These are phyloP conservation scores for Spergularia azorica DNA, from an alignment of 179 eudicot genomes.

Conservation along the genomic window DNA sequence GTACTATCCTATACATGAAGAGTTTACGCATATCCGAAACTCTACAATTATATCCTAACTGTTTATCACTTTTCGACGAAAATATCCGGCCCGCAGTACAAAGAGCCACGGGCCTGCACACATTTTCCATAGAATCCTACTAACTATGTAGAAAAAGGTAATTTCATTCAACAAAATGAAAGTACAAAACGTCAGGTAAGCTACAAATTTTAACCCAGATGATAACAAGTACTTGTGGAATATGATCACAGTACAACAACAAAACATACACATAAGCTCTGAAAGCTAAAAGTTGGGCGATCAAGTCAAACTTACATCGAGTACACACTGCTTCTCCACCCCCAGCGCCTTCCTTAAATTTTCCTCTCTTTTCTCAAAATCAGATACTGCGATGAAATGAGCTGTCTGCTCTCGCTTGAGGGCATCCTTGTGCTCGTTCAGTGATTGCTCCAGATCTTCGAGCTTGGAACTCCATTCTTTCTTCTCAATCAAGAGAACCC, in stretches of 20 bases:
- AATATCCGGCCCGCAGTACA: too few relatives aligned
- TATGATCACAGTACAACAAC: not conserved
- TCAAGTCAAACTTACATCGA: conserved; percentile 54
- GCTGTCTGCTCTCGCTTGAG: conserved; percentile 77
- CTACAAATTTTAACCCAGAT: too few relatives aligned
- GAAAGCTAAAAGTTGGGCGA: not conserved
- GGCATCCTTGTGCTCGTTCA: conserved; percentile 57
- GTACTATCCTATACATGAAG: not conserved
- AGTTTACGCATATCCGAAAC: too few relatives aligned
- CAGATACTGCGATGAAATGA: conserved; percentile 66
- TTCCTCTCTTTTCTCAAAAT: conserved; percentile 76
- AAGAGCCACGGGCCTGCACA: too few relatives aligned
- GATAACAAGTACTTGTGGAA: not conserved
- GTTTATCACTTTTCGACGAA: too few relatives aligned
- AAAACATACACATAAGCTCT: not conserved
- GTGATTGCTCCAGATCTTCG: conserved; percentile 60
- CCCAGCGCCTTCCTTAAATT: conserved; percentile 75
- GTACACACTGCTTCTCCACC: conserved; percentile 72
- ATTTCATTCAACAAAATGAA: too few relatives aligned
- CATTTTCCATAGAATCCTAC: too few relatives aligned
- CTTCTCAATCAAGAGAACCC: conserved; percentile 84
- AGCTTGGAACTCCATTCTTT: conserved; percentile 62
- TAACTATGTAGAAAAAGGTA: too few relatives aligned
- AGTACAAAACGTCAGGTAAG: too few relatives aligned
- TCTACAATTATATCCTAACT: too few relatives aligned